A percentile compares a stretch with the other conserved stretches of the same genome.
These are phyloP conservation scores for Lathyrus oleraceus DNA, from an alignment of 306 rosid species.

Conservation along the genomic window DNA sequence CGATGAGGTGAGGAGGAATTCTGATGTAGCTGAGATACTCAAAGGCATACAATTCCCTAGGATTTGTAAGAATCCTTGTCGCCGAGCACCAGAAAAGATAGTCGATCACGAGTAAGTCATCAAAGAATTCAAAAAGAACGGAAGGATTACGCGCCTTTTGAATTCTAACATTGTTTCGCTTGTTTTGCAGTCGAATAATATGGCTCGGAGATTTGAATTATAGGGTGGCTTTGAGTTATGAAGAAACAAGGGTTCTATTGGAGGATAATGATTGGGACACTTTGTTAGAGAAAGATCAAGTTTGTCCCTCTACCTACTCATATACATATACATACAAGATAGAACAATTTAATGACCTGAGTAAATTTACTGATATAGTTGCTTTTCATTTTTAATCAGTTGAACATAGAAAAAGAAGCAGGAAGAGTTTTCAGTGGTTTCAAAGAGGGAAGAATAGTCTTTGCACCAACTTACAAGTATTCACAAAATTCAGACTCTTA, in stretches of 20 bases:
- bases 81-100: conserved; percentile 69
- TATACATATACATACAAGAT: neutral
- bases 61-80: conserved; percentile 66
- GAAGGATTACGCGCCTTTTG: neutral
- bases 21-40: conserved; percentile 82
- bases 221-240: conserved; percentile 78
- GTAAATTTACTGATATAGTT: conserved; percentile 3
- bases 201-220: conserved; percentile 98
- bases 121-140: neutral
- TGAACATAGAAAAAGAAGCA: conserved; percentile 79
- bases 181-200: conserved; percentile 65
- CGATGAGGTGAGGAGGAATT: conserved; percentile 78
- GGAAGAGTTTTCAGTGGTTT: conserved; percentile 76
- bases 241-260: conserved; percentile 66
- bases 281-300: conserved; percentile 81
- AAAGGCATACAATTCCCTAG: conserved; percentile 70
- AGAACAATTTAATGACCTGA: neutral
- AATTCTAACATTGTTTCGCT: conserved; percentile 7
- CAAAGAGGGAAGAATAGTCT: conserved; percentile 62
- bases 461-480: conserved; percentile 89
- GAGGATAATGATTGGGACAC: conserved; percentile 87
- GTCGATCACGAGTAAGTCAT: conserved; percentile 74
- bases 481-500: conserved; percentile 81
- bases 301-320: conserved; percentile 24
- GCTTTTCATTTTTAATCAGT: conserved; percentile 39